Evolutionary conservation across 2,329 filamentous ascomycete genomes (phyloP).

Genomic region (Diaporthe citrichinensis): DNA sequence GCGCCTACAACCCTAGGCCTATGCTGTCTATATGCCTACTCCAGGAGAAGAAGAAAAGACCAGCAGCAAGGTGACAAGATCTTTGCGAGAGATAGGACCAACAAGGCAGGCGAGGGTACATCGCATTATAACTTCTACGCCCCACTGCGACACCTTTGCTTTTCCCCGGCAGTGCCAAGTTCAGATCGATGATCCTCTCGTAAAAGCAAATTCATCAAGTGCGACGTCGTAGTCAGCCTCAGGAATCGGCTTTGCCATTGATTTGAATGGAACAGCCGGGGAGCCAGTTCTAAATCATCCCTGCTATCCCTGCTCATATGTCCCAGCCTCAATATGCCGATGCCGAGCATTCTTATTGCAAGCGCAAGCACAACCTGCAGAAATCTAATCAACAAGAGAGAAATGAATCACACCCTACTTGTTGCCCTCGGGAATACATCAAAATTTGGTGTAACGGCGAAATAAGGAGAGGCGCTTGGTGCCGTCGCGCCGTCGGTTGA

Average conservation of each 20-base stretch:
- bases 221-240: neutral
- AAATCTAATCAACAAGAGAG: neutral
- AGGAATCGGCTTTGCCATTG: neutral
- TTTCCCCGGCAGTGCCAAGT: neutral
- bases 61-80: neutral
- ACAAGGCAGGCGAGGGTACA: neutral
- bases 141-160: neutral
- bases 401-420: neutral
- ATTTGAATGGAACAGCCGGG: neutral
- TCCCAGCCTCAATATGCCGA: neutral
- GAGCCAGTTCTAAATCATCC: slow-evolving; percentile 4
- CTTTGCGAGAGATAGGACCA: neutral
- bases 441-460: neutral
- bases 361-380: slow-evolving; percentile 1
- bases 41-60: neutral
- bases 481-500: slow-evolving; percentile 13
- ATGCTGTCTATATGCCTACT: no score
- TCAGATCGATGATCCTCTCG: slow-evolving; percentile 12
- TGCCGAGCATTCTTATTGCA: slow-evolving; percentile 10
- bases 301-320: slow-evolving; percentile 2
- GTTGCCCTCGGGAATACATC: neutral
- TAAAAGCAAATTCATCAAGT: slow-evolving; percentile 5
- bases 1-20: no score
- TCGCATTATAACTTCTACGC: neutral
- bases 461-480: neutral